A percentile compares a stretch with the other conserved stretches of the same genome.
Conservation (phyloP, 2,329 filamentous ascomycete genomes). For the Zymoseptoria ardabiliae region DNA sequence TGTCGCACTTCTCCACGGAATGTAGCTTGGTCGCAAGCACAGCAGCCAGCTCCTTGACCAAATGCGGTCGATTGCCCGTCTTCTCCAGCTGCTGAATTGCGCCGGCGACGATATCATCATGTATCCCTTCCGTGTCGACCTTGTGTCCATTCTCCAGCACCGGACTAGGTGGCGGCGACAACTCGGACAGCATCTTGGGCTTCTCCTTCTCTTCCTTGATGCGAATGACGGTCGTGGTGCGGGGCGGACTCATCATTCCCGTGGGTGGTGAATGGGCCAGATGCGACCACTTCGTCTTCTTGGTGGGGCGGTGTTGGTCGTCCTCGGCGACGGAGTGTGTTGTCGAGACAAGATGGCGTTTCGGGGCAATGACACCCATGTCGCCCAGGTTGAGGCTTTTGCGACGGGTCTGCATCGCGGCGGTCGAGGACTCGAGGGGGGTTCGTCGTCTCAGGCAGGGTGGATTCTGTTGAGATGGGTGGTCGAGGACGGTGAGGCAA, state of each 20-base stretch:
- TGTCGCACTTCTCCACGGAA: slow-evolving; percentile 82
- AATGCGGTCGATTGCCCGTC: slow-evolving; percentile 83
- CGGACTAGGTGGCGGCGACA: slow-evolving; percentile 76
- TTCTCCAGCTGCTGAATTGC: slow-evolving; percentile 83
- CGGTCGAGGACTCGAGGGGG: slow-evolving; percentile 1
- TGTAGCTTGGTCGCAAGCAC: slow-evolving; percentile 69
- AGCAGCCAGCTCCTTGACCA: slow-evolving; percentile 86
- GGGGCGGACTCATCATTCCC: slow-evolving; percentile 38
- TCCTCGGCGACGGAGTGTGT: slow-evolving; percentile 56
- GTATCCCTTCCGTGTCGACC: slow-evolving; percentile 75
- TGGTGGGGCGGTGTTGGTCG: slow-evolving; percentile 42
- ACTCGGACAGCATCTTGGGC: slow-evolving; percentile 48
- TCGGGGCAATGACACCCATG: slow-evolving; percentile 78
- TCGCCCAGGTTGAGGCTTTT: slow-evolving; percentile 92
- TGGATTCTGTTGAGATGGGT: background rate
- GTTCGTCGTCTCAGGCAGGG: slow-evolving; percentile 1
- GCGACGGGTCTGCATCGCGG: slow-evolving; percentile 80
- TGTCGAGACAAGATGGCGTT: slow-evolving; percentile 34
- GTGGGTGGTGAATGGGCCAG: slow-evolving; percentile 35
- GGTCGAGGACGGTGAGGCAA: background rate
- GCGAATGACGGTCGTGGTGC: slow-evolving; percentile 34
- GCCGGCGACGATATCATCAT: slow-evolving; percentile 89
- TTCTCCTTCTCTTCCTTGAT: slow-evolving; percentile 44
- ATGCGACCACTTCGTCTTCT: slow-evolving; percentile 70
- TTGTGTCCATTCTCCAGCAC: slow-evolving; percentile 45